A percentile compares a stretch with the other conserved stretches of the same genome.
phyloP scores from a whole-genome alignment of 164 flowering plant genomes.

The Dillenia suffruticosa region DNA sequence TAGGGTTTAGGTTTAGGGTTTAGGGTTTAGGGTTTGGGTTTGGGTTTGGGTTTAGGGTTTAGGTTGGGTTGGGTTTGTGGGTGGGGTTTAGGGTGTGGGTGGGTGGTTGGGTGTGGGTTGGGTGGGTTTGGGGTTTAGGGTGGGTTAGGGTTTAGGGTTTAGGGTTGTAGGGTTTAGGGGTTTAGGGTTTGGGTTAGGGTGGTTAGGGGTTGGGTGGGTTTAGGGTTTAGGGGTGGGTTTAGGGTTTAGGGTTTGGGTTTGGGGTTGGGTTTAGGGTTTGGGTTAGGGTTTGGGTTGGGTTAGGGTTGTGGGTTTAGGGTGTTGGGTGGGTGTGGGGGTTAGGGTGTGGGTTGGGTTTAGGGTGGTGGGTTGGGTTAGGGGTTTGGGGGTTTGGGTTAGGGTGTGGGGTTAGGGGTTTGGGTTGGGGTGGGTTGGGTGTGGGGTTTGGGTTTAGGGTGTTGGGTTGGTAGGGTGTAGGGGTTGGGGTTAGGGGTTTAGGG shows the following conservation, averaged over 20 bases:
- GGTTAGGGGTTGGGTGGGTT: constrained; percentile 20
- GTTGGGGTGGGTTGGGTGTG: constrained; percentile 21
- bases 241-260: constrained; percentile 19
- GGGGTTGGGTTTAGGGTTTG: constrained; percentile 19
- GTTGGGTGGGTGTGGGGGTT: constrained; percentile 12
- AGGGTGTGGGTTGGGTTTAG: constrained; percentile 15
- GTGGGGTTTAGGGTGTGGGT: constrained; percentile 23
- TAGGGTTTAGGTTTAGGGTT: constrained; percentile 19
- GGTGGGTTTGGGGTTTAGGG: constrained; percentile 14
- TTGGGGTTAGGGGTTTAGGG: constrained; percentile 18
- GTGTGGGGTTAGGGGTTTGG: constrained; percentile 18
- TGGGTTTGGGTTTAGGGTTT: constrained; percentile 22
- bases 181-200: constrained; percentile 21
- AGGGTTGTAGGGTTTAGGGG: no score
- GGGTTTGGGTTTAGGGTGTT: constrained; percentile 24
- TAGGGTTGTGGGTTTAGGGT: constrained; percentile 18
- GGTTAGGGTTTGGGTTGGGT: constrained; percentile 22
- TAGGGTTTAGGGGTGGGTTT: constrained; percentile 20
- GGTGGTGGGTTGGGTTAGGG: constrained; percentile 14
- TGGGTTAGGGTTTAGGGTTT: no score
- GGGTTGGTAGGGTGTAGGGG: constrained; percentile 20
- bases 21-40: constrained; percentile 19
- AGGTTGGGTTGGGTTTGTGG: constrained; percentile 21
- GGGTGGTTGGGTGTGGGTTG: constrained; percentile 19
- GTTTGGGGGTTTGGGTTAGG: constrained; percentile 19